These are phyloP conservation scores for Picochlorum sp. DNA, from an alignment of 139 green algal species.

Conservation along the genomic window DNA sequence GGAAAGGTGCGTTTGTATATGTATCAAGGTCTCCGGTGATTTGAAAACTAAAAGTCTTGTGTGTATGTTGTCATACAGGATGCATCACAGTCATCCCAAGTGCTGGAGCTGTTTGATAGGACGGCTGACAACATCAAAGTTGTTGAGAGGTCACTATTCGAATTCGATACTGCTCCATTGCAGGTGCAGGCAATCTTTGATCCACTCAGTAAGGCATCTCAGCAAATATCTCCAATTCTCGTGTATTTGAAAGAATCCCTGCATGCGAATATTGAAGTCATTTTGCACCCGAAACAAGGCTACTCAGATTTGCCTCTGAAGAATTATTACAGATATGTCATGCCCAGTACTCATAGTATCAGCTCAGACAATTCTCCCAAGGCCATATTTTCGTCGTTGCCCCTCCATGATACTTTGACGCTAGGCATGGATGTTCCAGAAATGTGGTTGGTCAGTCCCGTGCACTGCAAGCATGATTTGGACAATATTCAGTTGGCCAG, in stretches of 20 bases:
- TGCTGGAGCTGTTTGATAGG: no score
- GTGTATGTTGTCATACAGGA: no score
- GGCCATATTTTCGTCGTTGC: slow-evolving; percentile 53
- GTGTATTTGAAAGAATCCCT: slow-evolving; percentile 29
- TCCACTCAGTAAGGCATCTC: slow-evolving; percentile 45
- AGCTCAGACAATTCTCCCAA: not conserved
- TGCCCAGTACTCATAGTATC: slow-evolving; percentile 21
- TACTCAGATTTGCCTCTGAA: slow-evolving; percentile 80
- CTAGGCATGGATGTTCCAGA: slow-evolving; percentile 89
- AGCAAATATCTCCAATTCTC: slow-evolving; percentile 40
- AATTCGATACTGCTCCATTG: slow-evolving; percentile 12
- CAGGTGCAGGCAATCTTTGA: slow-evolving; percentile 56
- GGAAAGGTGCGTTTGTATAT: not conserved
- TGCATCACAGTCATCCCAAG: no score
- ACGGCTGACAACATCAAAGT: no score
- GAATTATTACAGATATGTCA: slow-evolving; percentile 75
- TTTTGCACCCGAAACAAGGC: slow-evolving; percentile 52
- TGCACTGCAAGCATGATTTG: slow-evolving; percentile 62
- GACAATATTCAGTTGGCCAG: slow-evolving; percentile 89
- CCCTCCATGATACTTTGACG: slow-evolving; percentile 64
- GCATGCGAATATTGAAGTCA: slow-evolving; percentile 11
- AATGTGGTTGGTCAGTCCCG: slow-evolving; percentile 82
- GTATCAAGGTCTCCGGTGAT: not conserved
- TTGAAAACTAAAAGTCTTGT: not conserved
- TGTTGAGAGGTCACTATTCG: not conserved